Evolutionary conservation across 345 rosid genomes (phyloP).

Genomic region (Conringia planisiliqua): DNA sequence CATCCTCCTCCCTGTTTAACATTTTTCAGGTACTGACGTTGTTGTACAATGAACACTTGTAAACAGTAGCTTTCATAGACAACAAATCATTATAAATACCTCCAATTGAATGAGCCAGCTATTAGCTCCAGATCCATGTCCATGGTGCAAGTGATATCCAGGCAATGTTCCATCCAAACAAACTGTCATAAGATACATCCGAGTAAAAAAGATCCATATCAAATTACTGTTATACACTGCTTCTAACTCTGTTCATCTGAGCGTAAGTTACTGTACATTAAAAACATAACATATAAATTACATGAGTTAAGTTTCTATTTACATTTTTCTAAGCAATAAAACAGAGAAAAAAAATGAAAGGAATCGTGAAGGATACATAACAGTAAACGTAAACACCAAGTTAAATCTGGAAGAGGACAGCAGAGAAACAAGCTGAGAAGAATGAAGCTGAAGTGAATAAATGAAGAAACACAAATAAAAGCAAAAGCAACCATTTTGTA

Average conservation of each 20-base stretch:
- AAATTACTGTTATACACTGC: neutral
- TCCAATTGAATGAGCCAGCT: constrained; percentile 94
- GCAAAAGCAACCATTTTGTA: neutral
- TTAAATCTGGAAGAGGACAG: constrained; percentile 13
- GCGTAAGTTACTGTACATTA: neutral
- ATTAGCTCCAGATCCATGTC: constrained; percentile 77
- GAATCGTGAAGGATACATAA: neutral
- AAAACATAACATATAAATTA: neutral
- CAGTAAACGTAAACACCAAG: constrained; percentile 14
- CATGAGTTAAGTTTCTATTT: neutral
- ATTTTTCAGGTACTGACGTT: constrained; percentile 42
- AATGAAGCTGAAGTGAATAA: constrained; percentile 24
- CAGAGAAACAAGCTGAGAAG: constrained; percentile 8
- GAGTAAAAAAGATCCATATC: constrained; percentile 5
- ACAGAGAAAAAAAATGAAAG: neutral
- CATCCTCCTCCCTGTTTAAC: constrained; percentile 83
- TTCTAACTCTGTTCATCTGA: neutral
- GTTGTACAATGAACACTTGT: constrained; percentile 33
- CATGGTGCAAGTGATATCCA: constrained; percentile 84
- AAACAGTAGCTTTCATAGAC: neutral
- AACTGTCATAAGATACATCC: constrained; percentile 43
- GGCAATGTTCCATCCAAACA: constrained; percentile 98
- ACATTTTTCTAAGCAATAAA: neutral
- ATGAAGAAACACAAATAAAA: neutral
- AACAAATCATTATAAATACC: constrained; percentile 41